These are phyloP conservation scores for Aspergillus ochraceus DNA, from an alignment of 2,329 filamentous ascomycete genomes.

Conservation along the genomic window DNA sequence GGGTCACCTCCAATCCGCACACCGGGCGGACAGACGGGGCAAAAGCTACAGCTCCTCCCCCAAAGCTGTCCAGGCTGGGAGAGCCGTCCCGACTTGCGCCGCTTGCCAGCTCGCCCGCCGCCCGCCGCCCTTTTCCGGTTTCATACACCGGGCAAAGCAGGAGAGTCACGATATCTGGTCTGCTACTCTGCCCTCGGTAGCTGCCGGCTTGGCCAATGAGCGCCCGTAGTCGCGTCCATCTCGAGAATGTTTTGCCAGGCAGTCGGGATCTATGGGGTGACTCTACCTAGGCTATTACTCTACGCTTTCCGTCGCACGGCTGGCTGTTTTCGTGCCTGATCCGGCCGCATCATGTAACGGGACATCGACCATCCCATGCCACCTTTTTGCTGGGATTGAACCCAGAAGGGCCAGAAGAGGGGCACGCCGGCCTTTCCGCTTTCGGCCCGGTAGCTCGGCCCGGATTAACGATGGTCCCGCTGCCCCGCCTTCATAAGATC, in stretches of 20 bases:
- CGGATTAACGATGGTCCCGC: constrained; percentile 16
- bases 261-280: constrained; percentile 15
- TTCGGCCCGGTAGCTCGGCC: constrained; percentile 9
- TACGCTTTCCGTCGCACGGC: not conserved
- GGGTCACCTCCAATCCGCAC: constrained; percentile 26
- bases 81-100: constrained; percentile 32
- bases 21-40: constrained; percentile 32
- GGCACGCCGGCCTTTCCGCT: constrained; percentile 19
- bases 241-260: constrained; percentile 32
- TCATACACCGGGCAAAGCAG: constrained; percentile 47
- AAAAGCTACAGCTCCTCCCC: constrained; percentile 16
- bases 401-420: constrained; percentile 6
- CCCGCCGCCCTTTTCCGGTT: constrained; percentile 36
- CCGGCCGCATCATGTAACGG: constrained; percentile 18
- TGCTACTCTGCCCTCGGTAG: constrained; percentile 24
- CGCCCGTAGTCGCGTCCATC: constrained; percentile 19
- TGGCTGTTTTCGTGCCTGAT: not conserved
- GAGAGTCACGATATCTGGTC: constrained; percentile 36
- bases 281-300: constrained; percentile 24
- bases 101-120: constrained; percentile 27
- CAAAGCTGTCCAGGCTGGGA: not conserved
- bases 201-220: constrained; percentile 33
- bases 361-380: constrained; percentile 9
- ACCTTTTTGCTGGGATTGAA: not conserved
- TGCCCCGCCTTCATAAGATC: constrained; percentile 7